These are phyloP conservation scores for Macrotyloma uniflorum DNA, from an alignment of 306 rosid species.

Conservation along the genomic window DNA sequence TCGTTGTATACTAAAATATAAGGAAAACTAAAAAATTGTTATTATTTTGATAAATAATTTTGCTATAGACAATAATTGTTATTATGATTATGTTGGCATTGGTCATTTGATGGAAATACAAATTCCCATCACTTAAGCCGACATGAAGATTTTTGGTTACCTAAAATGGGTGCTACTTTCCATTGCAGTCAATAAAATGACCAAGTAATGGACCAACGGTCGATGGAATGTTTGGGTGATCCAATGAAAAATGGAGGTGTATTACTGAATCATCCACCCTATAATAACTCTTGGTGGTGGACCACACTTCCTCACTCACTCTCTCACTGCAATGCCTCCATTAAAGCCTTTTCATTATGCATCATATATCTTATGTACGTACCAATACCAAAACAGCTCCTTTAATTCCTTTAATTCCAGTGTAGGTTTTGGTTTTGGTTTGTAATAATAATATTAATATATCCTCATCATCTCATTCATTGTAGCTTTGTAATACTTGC, in stretches of 20 bases:
- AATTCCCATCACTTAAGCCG: constrained; percentile 51
- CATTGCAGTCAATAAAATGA: constrained; percentile 45
- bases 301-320: constrained; percentile 44
- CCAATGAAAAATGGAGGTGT: constrained; percentile 51
- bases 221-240: constrained; percentile 48
- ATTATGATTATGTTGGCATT: constrained; percentile 52
- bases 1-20: too few relatives aligned
- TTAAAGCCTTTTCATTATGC: constrained; percentile 40
- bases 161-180: constrained; percentile 48
- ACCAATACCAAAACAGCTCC: too few relatives aligned
- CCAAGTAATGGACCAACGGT: constrained; percentile 49
- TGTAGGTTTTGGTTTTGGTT: too few relatives aligned
- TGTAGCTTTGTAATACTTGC: not conserved
- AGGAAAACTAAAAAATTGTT: too few relatives aligned
- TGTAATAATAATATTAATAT: too few relatives aligned
- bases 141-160: constrained; percentile 52
- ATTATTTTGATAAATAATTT: too few relatives aligned
- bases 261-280: constrained; percentile 43
- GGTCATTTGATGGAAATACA: constrained; percentile 35
- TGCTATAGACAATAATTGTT: constrained; percentile 40
- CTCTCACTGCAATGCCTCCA: constrained; percentile 36
- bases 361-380: too few relatives aligned
- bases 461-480: too few relatives aligned
- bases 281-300: constrained; percentile 48
- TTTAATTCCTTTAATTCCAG: not conserved